These are phyloP conservation scores for Dictyostelium citrinum DNA, from an alignment of 78 protist genomes.

Conservation along the genomic window DNA sequence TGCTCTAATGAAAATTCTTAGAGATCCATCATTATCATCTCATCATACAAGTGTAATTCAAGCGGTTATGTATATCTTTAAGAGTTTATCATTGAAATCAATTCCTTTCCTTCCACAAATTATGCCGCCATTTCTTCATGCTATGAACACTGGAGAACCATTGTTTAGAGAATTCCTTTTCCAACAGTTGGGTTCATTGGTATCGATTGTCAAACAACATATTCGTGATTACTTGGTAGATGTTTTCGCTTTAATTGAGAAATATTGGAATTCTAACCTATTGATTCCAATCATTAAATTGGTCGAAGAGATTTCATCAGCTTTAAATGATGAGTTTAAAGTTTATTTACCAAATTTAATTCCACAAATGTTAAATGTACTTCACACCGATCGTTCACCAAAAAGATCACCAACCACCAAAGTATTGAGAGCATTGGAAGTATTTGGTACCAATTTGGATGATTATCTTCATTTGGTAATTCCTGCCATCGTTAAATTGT, in stretches of 20 bases:
- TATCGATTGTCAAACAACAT: slow-evolving; percentile 92
- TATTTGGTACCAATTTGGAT: slow-evolving; percentile 91
- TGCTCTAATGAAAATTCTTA: slow-evolving; percentile 89
- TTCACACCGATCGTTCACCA: slow-evolving; percentile 45
- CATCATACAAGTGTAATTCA: slow-evolving; percentile 80
- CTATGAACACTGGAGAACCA: slow-evolving; percentile 82
- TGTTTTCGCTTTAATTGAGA: slow-evolving; percentile 86
- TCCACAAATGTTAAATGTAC: slow-evolving; percentile 87
- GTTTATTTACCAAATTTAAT: slow-evolving; percentile 89
- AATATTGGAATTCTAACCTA: slow-evolving; percentile 86
- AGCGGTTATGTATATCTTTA: slow-evolving; percentile 90
- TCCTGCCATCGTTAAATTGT: slow-evolving; percentile 88
- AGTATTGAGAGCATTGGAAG: slow-evolving; percentile 88
- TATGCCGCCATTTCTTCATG: slow-evolving; percentile 88
- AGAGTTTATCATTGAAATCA: slow-evolving; percentile 86
- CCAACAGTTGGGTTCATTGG: slow-evolving; percentile 85
- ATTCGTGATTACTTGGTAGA: slow-evolving; percentile 88
- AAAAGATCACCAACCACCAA: slow-evolving; percentile 37
- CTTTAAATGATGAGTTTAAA: slow-evolving; percentile 93
- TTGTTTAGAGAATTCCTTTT: slow-evolving; percentile 85
- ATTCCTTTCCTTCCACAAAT: slow-evolving; percentile 90
- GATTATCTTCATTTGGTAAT: slow-evolving; percentile 94
- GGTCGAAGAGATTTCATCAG: slow-evolving; percentile 88
- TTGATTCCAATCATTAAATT: slow-evolving; percentile 81
- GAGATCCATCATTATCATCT: slow-evolving; percentile 85